Evolutionary conservation across 768 basidiomycete genomes (phyloP).

Genomic region (Podaxis sp.): DNA sequence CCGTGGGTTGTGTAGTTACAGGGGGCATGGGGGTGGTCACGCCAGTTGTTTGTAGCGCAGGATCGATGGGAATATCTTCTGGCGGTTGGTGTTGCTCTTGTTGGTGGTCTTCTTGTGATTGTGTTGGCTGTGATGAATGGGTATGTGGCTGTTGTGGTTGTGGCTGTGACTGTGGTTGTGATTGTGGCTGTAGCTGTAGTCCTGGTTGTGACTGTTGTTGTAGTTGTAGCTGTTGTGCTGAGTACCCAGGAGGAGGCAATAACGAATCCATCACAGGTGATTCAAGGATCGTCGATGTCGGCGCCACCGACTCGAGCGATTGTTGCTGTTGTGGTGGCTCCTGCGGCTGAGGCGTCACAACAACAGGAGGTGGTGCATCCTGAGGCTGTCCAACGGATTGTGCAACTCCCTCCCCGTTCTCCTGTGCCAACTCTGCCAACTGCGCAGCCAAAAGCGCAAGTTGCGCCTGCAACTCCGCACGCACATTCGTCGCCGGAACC

Average conservation of each 20-base stretch:
- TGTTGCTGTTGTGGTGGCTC: not conserved
- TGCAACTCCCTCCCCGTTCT: slow-evolving; percentile 22
- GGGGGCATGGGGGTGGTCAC: not conserved
- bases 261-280: slow-evolving; percentile 7
- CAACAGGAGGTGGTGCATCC: slow-evolving; percentile 3
- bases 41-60: not conserved
- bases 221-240: slow-evolving; percentile 12
- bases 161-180: slow-evolving; percentile 4
- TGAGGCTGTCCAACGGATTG: not conserved
- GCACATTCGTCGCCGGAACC: slow-evolving; percentile 28
- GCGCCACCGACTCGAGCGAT: not conserved
- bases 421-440: slow-evolving; percentile 59
- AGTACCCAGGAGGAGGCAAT: not conserved
- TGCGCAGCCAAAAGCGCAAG: slow-evolving; percentile 73
- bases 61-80: not conserved
- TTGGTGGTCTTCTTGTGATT: not conserved
- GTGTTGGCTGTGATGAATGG: slow-evolving; percentile 1
- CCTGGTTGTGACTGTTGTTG: slow-evolving; percentile 5
- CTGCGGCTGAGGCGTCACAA: not conserved
- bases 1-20: not conserved
- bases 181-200: slow-evolving; percentile 13
- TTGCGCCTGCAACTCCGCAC: slow-evolving; percentile 72
- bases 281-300: not conserved
- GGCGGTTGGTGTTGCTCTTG: slow-evolving; percentile 1
- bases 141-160: not conserved